A percentile compares a stretch with the other conserved stretches of the same genome.
phyloP scores from a whole-genome alignment of 2,329 filamentous ascomycete genomes.

The Nannizziopsis arthrosporioides region DNA sequence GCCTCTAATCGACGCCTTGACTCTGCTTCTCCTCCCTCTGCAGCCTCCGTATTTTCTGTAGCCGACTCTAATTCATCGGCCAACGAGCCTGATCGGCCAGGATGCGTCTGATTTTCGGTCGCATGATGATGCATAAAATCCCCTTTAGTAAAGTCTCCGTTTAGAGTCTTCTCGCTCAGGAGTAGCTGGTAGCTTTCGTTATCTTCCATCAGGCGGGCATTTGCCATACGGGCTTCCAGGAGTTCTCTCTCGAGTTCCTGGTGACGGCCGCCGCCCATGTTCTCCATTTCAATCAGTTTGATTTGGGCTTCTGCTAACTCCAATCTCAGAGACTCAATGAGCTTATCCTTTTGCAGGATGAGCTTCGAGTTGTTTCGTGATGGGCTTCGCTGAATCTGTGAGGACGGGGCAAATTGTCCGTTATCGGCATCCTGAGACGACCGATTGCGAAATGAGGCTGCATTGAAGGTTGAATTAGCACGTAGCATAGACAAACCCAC shows the following conservation, averaged over 20 bases:
- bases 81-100: constrained; percentile 45
- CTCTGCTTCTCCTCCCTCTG: constrained; percentile 51
- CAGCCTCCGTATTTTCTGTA: constrained; percentile 49
- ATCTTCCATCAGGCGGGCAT: constrained; percentile 92
- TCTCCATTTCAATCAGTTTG: constrained; percentile 88
- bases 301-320: constrained; percentile 93
- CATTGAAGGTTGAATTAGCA: constrained; percentile 1
- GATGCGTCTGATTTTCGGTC: constrained; percentile 28
- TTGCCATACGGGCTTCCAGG: constrained; percentile 87
- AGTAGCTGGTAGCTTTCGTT: constrained; percentile 97
- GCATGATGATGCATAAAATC: constrained; percentile 57
- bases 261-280: constrained; percentile 74
- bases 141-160: constrained; percentile 76
- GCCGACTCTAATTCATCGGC: constrained; percentile 79
- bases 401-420: constrained; percentile 74
- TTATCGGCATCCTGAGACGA: constrained; percentile 55
- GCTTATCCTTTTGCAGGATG: constrained; percentile 86
- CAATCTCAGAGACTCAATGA: constrained; percentile 82
- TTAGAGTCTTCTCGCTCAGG: constrained; percentile 86
- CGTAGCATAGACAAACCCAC: neutral
- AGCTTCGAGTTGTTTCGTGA: constrained; percentile 82
- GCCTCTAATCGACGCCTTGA: constrained; percentile 55
- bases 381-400: constrained; percentile 73
- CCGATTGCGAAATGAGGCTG: constrained; percentile 40
- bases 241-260: constrained; percentile 84